Evolutionary conservation across 2,329 filamentous ascomycete genomes (phyloP), one percentile per base, ranked within the genome.

Genomic region (Septoria petroselini): DNA sequence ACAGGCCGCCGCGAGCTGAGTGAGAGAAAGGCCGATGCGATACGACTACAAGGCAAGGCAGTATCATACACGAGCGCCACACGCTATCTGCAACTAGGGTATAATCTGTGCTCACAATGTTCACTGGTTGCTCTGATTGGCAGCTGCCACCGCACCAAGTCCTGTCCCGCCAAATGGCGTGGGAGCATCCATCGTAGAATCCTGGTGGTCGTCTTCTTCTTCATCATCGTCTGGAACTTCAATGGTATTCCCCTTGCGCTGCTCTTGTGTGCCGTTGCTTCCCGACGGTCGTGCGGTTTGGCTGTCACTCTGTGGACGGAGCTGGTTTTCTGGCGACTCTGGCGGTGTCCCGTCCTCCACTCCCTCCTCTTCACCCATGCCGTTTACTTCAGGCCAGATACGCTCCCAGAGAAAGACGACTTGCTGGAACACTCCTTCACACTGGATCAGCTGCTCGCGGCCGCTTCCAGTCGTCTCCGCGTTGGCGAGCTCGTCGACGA

Each of bases 401-500:
- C 71, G 69, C 55, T 74, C 70, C 62, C 72, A 73, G 2, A 76
- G 62, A 68, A 71, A 76, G 50, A 74, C 69, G 9, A 73, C 72
- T 49, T 76, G 74, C 19, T 67, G 66, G 59, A 75, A 76, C 11
- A 73, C 69, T 35, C 72, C 67, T 54, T 76, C 73, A 58, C 73
- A 76, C 17, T 72, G 66, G 29, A 58, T 23, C 68, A 76, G 73
- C 48, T 76, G 73, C 41, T 75, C 71, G 41, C 72, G 71, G 41
- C 74, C 74, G 42, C 75, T 73, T 27, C 71, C 70, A 1, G 67
- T 66, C 7, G 71, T 74, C 21, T 72, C 71, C 3, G 69, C 69
- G 54, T 75, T 76, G 19, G 74, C 74, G 9, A 76, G 68, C 55
- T 76, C 74, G 55, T 76, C 74, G 39, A 76, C 74, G 19, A 76